Evolutionary conservation across 192 early-diverging fungal genomes (phyloP).

Genomic region (Coemansia aciculifera): DNA sequence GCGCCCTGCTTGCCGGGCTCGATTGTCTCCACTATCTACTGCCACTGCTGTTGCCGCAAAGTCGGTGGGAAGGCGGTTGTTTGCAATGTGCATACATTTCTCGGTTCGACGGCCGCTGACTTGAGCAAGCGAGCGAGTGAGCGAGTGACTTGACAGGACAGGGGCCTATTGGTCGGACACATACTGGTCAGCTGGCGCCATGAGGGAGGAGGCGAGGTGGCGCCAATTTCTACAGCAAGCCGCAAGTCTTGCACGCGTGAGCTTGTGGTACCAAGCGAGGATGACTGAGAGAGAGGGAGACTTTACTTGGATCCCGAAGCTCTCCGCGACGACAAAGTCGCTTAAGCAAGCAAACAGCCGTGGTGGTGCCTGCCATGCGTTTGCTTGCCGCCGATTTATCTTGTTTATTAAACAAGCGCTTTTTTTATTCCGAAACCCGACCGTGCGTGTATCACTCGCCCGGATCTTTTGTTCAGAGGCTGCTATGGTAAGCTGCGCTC

Average conservation of each 20-base stretch:
- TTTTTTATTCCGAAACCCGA: neutral
- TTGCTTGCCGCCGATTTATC: conserved; percentile 4
- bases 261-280: neutral
- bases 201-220: neutral
- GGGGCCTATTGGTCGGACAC: neutral
- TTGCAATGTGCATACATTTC: neutral
- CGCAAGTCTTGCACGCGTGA: neutral
- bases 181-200: conserved; percentile 3
- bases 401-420: neutral
- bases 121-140: conserved; percentile 6
- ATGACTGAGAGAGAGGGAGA: neutral
- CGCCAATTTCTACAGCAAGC: conserved; percentile 4
- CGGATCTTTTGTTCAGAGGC: neutral
- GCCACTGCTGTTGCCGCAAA: neutral
- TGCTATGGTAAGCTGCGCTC: neutral
- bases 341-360: neutral
- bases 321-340: neutral
- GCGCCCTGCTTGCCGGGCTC: neutral
- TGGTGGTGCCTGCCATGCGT: conserved; percentile 6
- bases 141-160: neutral
- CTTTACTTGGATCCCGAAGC: neutral
- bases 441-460: neutral
- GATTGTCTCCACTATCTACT: neutral
- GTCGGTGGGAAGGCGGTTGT: neutral
- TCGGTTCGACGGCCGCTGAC: neutral